Base-by-base conservation (phyloP, 768 basidiomycete species). In the Russula ochroleuca region DNA sequence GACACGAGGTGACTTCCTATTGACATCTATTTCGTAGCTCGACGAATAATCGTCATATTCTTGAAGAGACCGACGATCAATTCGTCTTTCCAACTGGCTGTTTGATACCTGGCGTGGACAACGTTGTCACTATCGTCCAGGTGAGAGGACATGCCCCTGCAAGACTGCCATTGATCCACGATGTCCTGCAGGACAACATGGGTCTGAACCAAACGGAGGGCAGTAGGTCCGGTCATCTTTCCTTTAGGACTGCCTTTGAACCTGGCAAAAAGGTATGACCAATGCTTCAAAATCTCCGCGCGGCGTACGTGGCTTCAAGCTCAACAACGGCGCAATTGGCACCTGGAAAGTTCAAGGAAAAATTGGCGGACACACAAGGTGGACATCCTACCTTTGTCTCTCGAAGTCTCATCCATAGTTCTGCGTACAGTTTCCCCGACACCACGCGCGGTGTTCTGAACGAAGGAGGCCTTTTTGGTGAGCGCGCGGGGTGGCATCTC, bases 71-170 rank as follows among this genome's bases (percentile, higher is more conserved):
- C 0, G 87, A 91, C 64, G 80, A 85, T 31, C 76, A 77, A 53
- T 92, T 85, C 69, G 71, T 72, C 9, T 87, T 92, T 77, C 87
- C 89, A 0, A 47, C 72, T 6, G 82, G 79, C 1, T 76, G 86
- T 5, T 67, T 92, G 37, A 70, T 72, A 6, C 70, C 78, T 10
- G 81, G 81, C 5, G 65, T 75, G 58, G 87, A 88, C 68, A 93
- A 92, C 69, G 84, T 92, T 13, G 81, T 93, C 58, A 92, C 90
- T 0, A 78, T 92, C 48, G 78, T 91, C 6, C 88, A 89, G 78
- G 87, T 85, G 69, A 45, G 76, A 63, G n/a, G 3, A 17, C 33
- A 23, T 45, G 5, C 31, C 11, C 21, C 49, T n/a, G 33, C 13
- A 17, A 33, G 15, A 33, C 5, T 9, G 14, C 2, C 17, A 21